A percentile compares a stretch with the other conserved stretches of the same genome.
Evolutionary conservation across 2,329 filamentous ascomycete species (phyloP).

Genomic region (Curvularia lunata): DNA sequence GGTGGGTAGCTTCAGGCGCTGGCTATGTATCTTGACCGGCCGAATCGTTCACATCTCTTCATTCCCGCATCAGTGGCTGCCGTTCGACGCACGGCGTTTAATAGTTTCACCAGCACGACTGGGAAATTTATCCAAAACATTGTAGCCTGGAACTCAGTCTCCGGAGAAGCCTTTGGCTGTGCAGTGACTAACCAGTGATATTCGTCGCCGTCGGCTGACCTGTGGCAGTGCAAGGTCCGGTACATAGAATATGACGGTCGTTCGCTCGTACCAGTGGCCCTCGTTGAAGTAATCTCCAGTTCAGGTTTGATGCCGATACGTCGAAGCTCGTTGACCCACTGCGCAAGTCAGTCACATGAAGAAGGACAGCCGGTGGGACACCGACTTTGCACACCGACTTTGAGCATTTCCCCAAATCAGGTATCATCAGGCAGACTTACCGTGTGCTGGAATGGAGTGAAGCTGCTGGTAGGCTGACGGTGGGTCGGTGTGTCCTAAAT

Average conservation of each 20-base stretch:
- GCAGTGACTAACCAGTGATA: not conserved
- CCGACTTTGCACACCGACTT: not conserved
- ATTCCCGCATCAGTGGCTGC: not conserved
- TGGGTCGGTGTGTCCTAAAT: not conserved
- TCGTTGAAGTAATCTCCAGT: not conserved
- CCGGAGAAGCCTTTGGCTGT: not conserved
- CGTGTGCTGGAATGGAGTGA: not conserved
- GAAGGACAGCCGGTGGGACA: not conserved
- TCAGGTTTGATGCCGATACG: not conserved
- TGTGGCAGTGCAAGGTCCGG: not conserved
- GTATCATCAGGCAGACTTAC: conserved; percentile 1
- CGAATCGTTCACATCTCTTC: not conserved
- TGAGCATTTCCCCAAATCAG: not conserved
- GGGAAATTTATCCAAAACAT: not conserved
- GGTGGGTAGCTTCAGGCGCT: not conserved
- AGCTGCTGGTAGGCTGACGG: not conserved
- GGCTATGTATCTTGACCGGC: not conserved
- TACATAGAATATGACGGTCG: not conserved
- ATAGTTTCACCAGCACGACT: not conserved
- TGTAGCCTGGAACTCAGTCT: not conserved
- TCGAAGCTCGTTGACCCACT: not conserved
- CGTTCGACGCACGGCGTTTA: not conserved
- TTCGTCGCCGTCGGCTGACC: too few species aligned
- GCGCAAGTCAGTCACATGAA: not conserved
- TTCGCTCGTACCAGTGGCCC: not conserved